A percentile compares a stretch with the other conserved stretches of the same genome.
phyloP scores from a whole-genome alignment of 495 filamentous ascomycete species.

The Penicillium psychrofluorescens region DNA sequence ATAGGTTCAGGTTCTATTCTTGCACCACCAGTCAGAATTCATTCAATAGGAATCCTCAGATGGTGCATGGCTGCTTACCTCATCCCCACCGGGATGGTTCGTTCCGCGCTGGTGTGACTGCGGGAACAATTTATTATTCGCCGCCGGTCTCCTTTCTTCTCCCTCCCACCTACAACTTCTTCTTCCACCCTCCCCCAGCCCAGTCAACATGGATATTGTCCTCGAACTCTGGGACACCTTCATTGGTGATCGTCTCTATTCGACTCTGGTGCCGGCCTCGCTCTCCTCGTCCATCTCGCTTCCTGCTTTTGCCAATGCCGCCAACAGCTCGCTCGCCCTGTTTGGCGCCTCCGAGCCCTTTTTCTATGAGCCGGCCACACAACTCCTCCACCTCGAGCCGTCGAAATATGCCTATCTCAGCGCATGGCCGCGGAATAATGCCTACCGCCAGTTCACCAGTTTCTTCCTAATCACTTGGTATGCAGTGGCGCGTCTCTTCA shows the following conservation, averaged over 20 bases:
- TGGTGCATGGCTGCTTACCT: no score
- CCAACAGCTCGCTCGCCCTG: constrained; percentile 34
- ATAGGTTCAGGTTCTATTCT: no score
- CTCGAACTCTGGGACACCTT: constrained; percentile 82
- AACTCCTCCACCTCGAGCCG: constrained; percentile 63
- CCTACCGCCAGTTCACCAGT: constrained; percentile 67
- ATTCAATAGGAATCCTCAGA: no score
- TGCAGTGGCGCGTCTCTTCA: constrained; percentile 8
- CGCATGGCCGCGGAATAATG: constrained; percentile 70
- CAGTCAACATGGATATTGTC: constrained; percentile 72
- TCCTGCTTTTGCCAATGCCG: constrained; percentile 30
- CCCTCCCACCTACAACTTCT: constrained; percentile 1
- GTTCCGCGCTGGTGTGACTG: constrained; percentile 40
- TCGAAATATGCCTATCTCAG: constrained; percentile 76
- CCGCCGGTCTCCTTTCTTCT: constrained; percentile 8
- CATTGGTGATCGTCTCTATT: constrained; percentile 75
- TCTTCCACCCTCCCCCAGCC: background rate
- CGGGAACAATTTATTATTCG: constrained; percentile 19
- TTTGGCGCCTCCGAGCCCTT: constrained; percentile 41
- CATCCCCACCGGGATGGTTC: constrained; percentile 17
- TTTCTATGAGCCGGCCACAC: constrained; percentile 65
- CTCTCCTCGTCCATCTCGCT: constrained; percentile 41
- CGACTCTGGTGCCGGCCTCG: constrained; percentile 56
- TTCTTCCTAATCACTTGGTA: constrained; percentile 85
- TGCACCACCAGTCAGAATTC: no score